These are phyloP conservation scores for Boletus insuetus DNA, from an alignment of 768 basidiomycete species.

Conservation along the genomic window DNA sequence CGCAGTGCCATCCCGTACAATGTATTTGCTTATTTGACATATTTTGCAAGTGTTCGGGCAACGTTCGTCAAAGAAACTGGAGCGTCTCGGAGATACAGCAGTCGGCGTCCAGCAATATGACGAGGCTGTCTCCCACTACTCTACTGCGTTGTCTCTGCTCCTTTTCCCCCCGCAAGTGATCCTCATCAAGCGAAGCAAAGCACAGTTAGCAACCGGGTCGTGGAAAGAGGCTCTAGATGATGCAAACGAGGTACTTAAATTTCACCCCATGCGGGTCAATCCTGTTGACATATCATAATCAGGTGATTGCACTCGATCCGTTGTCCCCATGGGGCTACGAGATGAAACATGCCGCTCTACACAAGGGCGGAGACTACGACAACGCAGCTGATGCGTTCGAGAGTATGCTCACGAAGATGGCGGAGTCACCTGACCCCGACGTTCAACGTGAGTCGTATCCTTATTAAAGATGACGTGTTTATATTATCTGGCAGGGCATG, in stretches of 20 bases:
- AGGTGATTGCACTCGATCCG: background rate
- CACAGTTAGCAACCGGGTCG: background rate
- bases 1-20: too few species aligned
- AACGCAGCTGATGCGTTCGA: background rate
- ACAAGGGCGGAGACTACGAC: background rate
- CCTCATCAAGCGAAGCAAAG: background rate
- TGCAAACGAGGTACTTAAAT: background rate
- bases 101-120: background rate
- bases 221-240: background rate
- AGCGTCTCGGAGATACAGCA: background rate
- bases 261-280: background rate
- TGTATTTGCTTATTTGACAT: background rate
- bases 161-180: background rate
- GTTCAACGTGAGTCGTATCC: too few species aligned
- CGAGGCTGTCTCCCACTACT: background rate
- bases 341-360: background rate
- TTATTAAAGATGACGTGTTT: too few species aligned
- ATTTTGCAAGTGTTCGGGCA: background rate
- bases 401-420: background rate
- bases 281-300: too few species aligned
- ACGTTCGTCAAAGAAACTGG: background rate
- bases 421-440: too few species aligned
- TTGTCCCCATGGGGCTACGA: background rate
- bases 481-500: too few species aligned
- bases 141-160: background rate